Evolutionary conservation across 108 stramenopile species (phyloP), one percentile per base, ranked within the genome.

Genomic region (Bacterosira constricta): DNA sequence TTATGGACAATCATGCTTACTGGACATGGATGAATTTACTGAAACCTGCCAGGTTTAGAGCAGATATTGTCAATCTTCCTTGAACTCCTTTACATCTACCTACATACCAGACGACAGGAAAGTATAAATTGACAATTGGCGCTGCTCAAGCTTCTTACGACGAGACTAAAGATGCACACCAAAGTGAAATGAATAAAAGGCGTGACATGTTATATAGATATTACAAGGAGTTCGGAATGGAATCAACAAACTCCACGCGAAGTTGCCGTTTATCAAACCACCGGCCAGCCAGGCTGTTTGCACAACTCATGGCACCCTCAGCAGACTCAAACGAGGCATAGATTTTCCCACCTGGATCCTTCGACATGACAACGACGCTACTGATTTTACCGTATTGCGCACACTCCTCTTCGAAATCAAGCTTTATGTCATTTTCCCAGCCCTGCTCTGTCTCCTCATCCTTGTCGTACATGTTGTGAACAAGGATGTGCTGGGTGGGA

Each of bases 201-300:
- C n/a, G n/a, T n/a, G n/a, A n/a, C n/a, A n/a, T n/a, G n/a, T n/a
- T n/a, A n/a, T n/a, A 62, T 27, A 44, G 13, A 13, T 49, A 42
- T 30, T 27, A 63, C 3, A 12, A 38, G 21, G 63, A 66, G 54
- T 38, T 17, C 37, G 80, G 74, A 64, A 81, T 47, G 13, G 69
- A 71, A 39, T 79, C 64, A 17, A 95, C 88, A 73, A 81, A 96
- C 56, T 94, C 91, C 6, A 96, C 96, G 21, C 80, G 77, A 20
- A 98, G 80, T 71, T 94, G 91, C 25, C 96, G 83, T 74, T 92
- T 90, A 60, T 96, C 97, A 67, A 98, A 98, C 92, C 92, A 98
- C 32, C 97, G 84, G 12, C 97, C 97, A 36, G 95, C 90, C 18
- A 98, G 83, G 68, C 79, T 91, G n/a, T 85, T 80, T 23, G 95